Evolutionary conservation across 352 stramenopile genomes (phyloP).

Genomic region (Hyaloperonospora brassicae): DNA sequence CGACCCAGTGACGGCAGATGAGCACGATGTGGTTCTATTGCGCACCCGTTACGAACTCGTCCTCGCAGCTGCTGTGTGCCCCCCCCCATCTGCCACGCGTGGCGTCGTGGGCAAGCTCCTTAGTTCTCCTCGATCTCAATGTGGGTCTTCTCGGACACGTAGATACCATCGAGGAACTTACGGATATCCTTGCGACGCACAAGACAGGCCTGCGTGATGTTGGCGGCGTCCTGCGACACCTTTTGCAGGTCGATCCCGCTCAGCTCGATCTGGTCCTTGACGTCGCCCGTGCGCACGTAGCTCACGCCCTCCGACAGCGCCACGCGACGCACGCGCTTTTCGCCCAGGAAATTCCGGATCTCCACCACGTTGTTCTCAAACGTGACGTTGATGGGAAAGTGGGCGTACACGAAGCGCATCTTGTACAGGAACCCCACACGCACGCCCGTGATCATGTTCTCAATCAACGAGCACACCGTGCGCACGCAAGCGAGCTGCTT

Average conservation of each 20-base stretch:
- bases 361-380: conserved; percentile 91
- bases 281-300: conserved; percentile 92
- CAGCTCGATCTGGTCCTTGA: conserved; percentile 99
- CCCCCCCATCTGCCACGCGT: conserved; percentile 15
- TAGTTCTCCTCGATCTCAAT: conserved; percentile 63
- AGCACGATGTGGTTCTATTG: conserved; percentile 38
- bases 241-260: conserved; percentile 96
- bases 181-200: conserved; percentile 92
- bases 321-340: conserved; percentile 96
- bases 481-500: conserved; percentile 98
- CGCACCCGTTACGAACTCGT: conserved; percentile 31
- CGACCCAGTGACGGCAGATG: conserved; percentile 86
- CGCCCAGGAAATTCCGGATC: conserved; percentile 99
- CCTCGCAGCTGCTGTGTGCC: conserved; percentile 16
- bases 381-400: conserved; percentile 99
- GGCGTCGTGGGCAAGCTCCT: conserved; percentile 11
- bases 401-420: conserved; percentile 99
- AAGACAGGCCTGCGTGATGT: conserved; percentile 81
- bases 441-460: conserved; percentile 99
- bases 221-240: conserved; percentile 89
- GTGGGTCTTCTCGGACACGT: conserved; percentile 96
- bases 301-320: conserved; percentile 89
- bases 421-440: conserved; percentile 98
- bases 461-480: conserved; percentile 97
- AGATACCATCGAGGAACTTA: conserved; percentile 99